Evolutionary conservation across 345 rosid genomes (phyloP), one percentile per base, ranked within the genome.

Genomic region (Adansonia digitata): DNA sequence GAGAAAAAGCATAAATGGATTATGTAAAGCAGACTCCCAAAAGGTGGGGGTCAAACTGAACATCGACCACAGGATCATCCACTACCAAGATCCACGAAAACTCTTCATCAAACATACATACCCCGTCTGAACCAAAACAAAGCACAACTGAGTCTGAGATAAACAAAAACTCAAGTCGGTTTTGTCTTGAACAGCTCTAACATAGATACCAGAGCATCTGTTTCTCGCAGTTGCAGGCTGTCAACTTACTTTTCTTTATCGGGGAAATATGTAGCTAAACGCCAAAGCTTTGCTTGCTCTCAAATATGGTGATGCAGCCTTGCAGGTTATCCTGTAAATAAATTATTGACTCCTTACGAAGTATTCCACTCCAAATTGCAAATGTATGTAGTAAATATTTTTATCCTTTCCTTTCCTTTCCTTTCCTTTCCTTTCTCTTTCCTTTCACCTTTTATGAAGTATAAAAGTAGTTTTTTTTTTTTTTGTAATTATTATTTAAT

Each of bases 21-120:
- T 8, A 59, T 40, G 75, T 37, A 24, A 59, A 72, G 15, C 45
- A 42, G 59, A 35, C 69, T 74, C 12, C 15, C 51, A n/a, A 64
- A n/a, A 48, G 49, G 79, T 77, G 72, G 75, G n/a, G 75, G 80
- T 77, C 80, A 63, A 75, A 63, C 7, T 35, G 12, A 63, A 52
- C 45, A 27, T 9, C 71, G 18, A 61, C 75, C 80, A 71, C 71
- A 39, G 27, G 65, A 48, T 34, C 59, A 17, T 11, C 18, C 45
- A 27, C 43, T 40, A 31, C 13, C 24, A 51, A 27, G 20, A 46
- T 48, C 46, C 11, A 11, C 46, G 43, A 39, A 46, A 46, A 51
- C 22, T 35, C 43, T 2, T 17, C 48, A 20, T 34, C 7, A 48
- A 29, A 17, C 42, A 17, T 1, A 39, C 69, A 17, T 29, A 45